Percentiles rank a stretch among this genome's conserved stretches.
phyloP scores from a whole-genome alignment of 2,329 filamentous ascomycete species.

The Lojkania enalia region DNA sequence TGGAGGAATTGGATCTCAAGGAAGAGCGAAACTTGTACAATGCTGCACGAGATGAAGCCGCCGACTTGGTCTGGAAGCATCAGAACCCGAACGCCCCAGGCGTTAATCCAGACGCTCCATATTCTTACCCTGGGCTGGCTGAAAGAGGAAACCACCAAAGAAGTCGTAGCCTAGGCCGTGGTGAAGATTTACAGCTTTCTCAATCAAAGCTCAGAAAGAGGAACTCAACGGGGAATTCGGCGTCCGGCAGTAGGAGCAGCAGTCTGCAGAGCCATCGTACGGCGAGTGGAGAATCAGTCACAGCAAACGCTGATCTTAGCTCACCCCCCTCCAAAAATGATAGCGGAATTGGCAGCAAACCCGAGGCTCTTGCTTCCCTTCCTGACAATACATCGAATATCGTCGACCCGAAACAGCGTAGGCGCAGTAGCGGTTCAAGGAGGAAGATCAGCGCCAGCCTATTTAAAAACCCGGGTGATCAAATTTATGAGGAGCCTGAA shows the following conservation, averaged over 20 bases:
- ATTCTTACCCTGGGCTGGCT: constrained; percentile 66
- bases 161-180: constrained; percentile 46
- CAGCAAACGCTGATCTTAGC: constrained; percentile 20
- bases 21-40: constrained; percentile 67
- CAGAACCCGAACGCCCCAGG: constrained; percentile 69
- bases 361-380: constrained; percentile 38
- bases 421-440: constrained; percentile 67
- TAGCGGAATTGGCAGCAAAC: constrained; percentile 15
- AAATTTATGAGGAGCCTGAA: constrained; percentile 88
- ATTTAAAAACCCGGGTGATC: constrained; percentile 71
- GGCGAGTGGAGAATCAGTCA: constrained; percentile 34
- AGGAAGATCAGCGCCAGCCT: constrained; percentile 71
- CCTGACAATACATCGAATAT: constrained; percentile 36
- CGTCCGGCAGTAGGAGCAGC: constrained; percentile 38
- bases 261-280: constrained; percentile 44
- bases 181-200: constrained; percentile 36
- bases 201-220: constrained; percentile 41
- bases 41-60: constrained; percentile 75
- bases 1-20: constrained; percentile 72
- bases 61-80: constrained; percentile 78
- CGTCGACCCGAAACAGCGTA: constrained; percentile 40
- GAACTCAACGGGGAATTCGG: constrained; percentile 41
- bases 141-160: constrained; percentile 71
- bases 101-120: constrained; percentile 53
- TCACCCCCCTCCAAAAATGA: constrained; percentile 26